Percentiles rank a stretch among this genome's conserved stretches.
phyloP scores from a whole-genome alignment of 2,329 filamentous ascomycete species.

The Ramularia endophylla region DNA sequence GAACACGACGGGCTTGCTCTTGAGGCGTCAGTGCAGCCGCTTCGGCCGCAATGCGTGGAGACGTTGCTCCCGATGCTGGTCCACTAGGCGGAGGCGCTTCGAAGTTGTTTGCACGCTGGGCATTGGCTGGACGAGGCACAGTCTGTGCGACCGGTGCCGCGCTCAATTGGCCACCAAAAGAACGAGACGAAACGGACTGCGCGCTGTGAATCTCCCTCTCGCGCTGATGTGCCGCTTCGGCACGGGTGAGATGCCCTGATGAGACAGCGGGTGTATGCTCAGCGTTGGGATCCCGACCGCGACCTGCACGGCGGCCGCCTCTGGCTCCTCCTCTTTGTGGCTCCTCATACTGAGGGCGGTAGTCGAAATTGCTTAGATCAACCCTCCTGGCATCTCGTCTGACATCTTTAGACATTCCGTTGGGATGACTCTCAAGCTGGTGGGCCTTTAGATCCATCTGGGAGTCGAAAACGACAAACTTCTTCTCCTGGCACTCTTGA shows the following conservation, averaged over 20 bases:
- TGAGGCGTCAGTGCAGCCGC: conserved; percentile 56
- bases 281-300: conserved; percentile 80
- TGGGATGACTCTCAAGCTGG: conserved; percentile 75
- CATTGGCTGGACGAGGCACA: conserved; percentile 17
- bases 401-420: conserved; percentile 73
- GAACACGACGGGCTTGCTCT: conserved; percentile 72
- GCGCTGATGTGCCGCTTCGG: conserved; percentile 85
- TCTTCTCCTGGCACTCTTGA: conserved; percentile 87
- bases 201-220: conserved; percentile 87
- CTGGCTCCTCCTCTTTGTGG: conserved; percentile 44
- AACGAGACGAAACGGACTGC: conserved; percentile 70
- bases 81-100: conserved; percentile 12
- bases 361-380: conserved; percentile 81
- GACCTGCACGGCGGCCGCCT: conserved; percentile 48
- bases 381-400: conserved; percentile 78
- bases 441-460: conserved; percentile 95
- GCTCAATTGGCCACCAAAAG: conserved; percentile 63
- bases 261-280: conserved; percentile 72
- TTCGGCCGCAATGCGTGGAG: conserved; percentile 7
- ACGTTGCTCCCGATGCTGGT: conserved; percentile 49
- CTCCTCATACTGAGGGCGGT: conserved; percentile 63
- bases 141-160: conserved; percentile 50
- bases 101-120: conserved; percentile 22
- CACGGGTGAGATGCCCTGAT: conserved; percentile 72
- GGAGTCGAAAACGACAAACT: conserved; percentile 93